Conservation (phyloP, 1,139 yeast genomes). For the Saccharomyces hybrid region DNA sequence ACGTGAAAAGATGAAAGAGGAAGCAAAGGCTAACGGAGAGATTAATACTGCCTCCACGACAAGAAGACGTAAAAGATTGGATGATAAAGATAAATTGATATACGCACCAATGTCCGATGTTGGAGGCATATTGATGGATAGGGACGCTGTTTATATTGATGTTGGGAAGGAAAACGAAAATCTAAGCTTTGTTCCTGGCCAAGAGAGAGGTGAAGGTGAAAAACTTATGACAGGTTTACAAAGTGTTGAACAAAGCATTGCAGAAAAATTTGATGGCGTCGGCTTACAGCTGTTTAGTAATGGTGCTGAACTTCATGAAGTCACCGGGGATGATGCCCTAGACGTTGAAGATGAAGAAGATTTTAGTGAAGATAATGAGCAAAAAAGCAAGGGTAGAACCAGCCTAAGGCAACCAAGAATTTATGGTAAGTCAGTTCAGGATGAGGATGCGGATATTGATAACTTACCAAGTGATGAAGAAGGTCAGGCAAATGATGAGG, state of each 20-base stretch:
- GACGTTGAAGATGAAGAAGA: slow-evolving; percentile 36
- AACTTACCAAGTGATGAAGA: slow-evolving; percentile 37
- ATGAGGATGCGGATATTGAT: slow-evolving; percentile 44
- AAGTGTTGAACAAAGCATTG: slow-evolving; percentile 54
- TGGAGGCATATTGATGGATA: slow-evolving; percentile 94
- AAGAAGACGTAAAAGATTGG: slow-evolving; percentile 80
- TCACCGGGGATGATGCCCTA: slow-evolving; percentile 36
- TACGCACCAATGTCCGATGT: slow-evolving; percentile 99
- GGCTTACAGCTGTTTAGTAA: slow-evolving; percentile 68
- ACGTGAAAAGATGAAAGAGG: slow-evolving; percentile 51
- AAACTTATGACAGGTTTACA: slow-evolving; percentile 76
- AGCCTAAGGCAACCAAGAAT: slow-evolving; percentile 53
- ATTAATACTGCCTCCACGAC: slow-evolving; percentile 47
- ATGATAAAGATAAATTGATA: slow-evolving; percentile 86
- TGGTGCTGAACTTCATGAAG: slow-evolving; percentile 44
- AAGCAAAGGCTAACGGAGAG: slow-evolving; percentile 37
- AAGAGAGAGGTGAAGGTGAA: slow-evolving; percentile 75
- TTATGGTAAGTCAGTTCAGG: slow-evolving; percentile 50
- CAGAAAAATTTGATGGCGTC: slow-evolving; percentile 56
- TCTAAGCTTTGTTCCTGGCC: slow-evolving; percentile 52
- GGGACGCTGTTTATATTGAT: slow-evolving; percentile 94
- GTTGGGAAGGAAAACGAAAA: slow-evolving; percentile 52
- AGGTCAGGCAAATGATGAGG: slow-evolving; percentile 34
- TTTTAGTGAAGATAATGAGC: slow-evolving; percentile 30
- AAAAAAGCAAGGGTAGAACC: slow-evolving; percentile 49